A percentile compares a stretch with the other conserved stretches of the same genome.
phyloP scores from a whole-genome alignment of 108 stramenopile genomes.

The Parietichytrium sp. region DNA sequence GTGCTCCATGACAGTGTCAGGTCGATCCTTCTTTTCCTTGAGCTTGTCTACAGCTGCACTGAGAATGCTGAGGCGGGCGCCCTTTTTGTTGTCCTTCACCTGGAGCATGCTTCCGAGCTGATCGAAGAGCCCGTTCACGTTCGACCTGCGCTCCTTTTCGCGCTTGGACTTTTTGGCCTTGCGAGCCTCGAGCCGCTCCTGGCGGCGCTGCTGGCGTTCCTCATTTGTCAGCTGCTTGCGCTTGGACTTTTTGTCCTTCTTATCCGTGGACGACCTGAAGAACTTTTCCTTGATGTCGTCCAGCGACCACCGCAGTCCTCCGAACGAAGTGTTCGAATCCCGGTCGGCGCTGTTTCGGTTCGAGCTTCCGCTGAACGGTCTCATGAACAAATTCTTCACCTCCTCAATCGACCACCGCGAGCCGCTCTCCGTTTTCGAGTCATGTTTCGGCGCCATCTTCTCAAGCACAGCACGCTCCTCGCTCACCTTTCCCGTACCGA shows the following conservation, averaged over 20 bases:
- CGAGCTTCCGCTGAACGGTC: background rate
- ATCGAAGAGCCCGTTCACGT: constrained; percentile 29
- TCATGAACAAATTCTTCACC: constrained; percentile 11
- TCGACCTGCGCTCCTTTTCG: constrained; percentile 18
- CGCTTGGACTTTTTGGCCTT: constrained; percentile 31
- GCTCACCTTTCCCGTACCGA: too few relatives aligned
- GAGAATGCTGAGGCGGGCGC: background rate
- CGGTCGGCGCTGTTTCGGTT: background rate
- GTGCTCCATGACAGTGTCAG: too few relatives aligned
- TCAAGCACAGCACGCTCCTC: too few relatives aligned
- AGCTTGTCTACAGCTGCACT: background rate
- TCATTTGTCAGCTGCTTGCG: background rate
- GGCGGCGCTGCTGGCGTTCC: background rate
- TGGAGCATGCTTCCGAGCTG: background rate
- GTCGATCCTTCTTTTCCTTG: constrained; percentile 14
- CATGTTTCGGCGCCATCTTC: constrained; percentile 36
- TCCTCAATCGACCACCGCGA: constrained; percentile 38
- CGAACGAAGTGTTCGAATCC: background rate
- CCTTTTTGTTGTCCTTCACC: background rate
- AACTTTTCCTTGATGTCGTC: background rate
- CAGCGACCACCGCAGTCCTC: constrained; percentile 21
- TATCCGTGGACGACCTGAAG: background rate
- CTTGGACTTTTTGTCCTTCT: background rate
- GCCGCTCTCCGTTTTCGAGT: constrained; percentile 33
- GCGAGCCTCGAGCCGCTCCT: constrained; percentile 20